Base-by-base conservation (phyloP, 2,329 filamentous ascomycete species). In the Fusarium caatingaense region DNA sequence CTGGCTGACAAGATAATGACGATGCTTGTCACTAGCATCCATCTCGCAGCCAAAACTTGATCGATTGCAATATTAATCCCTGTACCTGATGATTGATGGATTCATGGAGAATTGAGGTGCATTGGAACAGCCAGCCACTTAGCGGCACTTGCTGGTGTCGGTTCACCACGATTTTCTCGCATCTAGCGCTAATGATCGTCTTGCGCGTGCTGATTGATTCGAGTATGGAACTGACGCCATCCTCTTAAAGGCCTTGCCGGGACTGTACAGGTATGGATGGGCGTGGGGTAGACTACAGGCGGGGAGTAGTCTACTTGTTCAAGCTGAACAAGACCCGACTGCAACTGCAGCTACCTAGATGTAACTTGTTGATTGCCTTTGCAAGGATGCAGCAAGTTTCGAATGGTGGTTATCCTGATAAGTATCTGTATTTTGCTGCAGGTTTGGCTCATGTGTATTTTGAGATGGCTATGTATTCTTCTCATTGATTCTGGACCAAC, bases 151-250 rank as follows among this genome's bases (percentile, higher is more conserved):
- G 49, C 34, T 28, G 55, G 55, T 60, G 55, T 51, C 44, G 47
- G 63, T 10, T 55, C 46, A 56, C 46, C 23, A 56, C 28, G 45
- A 68, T 65, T 65, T 41, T 51, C 59, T 41, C 41, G 46, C 34
- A 40, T 53, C 25, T 27, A 55, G 64, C 64, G 64, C 64, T 66
- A 71, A 48, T 16, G 16, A 51, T 50, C 20, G 50, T 51, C 23
- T 48, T 37, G 42, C 54, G 46, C 50, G 40, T 37, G 60, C 34
- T 60, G 20, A 46, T 56, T 41, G 47, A 51, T 60, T 42, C 37
- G 49, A 25, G 34, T n/a, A 27, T 42, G n/a, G 34, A 28, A 40
- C 49, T 70, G 67, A 70, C 63, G 68, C 63, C 67, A 71, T 70
- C 63, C 37, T 46, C 45, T 48, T 42, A 30, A 62, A 58, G 25